Percentiles rank a stretch among this genome's conserved stretches.
phyloP scores from a whole-genome alignment of 2,329 filamentous ascomycete species.

The Neoarthrinium moseri region DNA sequence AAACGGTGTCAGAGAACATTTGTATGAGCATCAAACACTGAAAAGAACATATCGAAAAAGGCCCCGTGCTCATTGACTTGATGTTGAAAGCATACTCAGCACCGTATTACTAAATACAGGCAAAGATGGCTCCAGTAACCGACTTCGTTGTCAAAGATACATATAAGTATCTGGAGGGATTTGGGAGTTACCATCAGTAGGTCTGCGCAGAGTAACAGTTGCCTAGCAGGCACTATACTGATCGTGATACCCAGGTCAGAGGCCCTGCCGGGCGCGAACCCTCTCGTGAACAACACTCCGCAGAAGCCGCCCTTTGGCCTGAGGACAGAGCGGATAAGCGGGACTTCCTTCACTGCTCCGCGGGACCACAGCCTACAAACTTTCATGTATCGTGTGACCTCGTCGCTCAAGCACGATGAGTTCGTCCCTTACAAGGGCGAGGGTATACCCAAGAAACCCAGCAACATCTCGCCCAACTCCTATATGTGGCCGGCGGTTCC shows the following conservation, averaged over 20 bases:
- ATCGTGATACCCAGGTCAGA: conserved; percentile 58
- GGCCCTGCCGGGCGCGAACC: conserved; percentile 71
- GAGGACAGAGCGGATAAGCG: conserved; percentile 78
- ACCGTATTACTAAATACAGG: no score
- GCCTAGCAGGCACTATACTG: not conserved
- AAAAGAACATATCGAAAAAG: no score
- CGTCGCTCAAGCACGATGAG: conserved; percentile 59
- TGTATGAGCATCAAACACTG: no score
- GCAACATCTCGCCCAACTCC: conserved; percentile 77
- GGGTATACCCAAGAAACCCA: conserved; percentile 25
- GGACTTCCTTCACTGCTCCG: conserved; percentile 70
- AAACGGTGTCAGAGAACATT: no score
- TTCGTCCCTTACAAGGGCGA: conserved; percentile 45
- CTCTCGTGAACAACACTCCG: conserved; percentile 75
- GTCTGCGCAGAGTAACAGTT: not conserved
- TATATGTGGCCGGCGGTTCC: conserved; percentile 78
- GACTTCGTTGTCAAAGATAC: conserved; percentile 3
- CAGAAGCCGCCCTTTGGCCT: conserved; percentile 77
- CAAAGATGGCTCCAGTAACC: conserved; percentile 8
- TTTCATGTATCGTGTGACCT: conserved; percentile 70
- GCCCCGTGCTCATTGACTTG: not conserved
- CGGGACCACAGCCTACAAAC: conserved; percentile 68
- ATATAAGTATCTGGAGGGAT: conserved; percentile 2
- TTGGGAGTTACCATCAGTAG: conserved; percentile 5
- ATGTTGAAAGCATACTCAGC: not conserved